A percentile compares a stretch with the other conserved stretches of the same genome.
Evolutionary conservation across 192 early-diverging fungal species (phyloP).

Genomic region (Lunasporangiospora selenospora): DNA sequence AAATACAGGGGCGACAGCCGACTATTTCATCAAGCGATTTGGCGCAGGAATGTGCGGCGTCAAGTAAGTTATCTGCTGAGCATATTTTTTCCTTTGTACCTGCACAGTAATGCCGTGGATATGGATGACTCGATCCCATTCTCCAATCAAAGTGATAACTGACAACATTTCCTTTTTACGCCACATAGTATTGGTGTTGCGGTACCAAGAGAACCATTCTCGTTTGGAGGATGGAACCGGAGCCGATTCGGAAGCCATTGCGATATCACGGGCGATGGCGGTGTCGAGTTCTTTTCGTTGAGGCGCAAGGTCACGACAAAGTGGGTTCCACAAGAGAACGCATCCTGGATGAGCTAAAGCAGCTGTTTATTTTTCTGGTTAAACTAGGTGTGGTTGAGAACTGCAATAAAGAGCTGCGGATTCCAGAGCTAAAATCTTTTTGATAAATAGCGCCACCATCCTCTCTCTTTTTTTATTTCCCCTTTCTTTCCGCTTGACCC

Average conservation of each 20-base stretch:
- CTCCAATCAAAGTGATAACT: not conserved
- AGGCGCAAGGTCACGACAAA: constrained; percentile 81
- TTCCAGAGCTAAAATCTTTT: no score
- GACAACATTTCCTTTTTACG: not conserved
- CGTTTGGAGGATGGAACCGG: constrained; percentile 79
- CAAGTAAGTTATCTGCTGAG: constrained; percentile 51
- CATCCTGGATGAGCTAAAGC: constrained; percentile 63
- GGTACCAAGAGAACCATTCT: constrained; percentile 74
- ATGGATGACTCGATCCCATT: no score
- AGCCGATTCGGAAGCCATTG: constrained; percentile 68
- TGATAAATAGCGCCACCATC: no score
- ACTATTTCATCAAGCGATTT: constrained; percentile 73
- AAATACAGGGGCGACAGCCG: constrained; percentile 64
- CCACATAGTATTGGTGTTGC: constrained; percentile 34
- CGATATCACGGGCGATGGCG: constrained; percentile 79
- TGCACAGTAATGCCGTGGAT: no score
- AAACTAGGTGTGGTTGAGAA: no score
- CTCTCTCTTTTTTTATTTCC: not conserved
- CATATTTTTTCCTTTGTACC: constrained; percentile 74
- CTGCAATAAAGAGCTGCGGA: no score
- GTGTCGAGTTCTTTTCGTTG: constrained; percentile 78
- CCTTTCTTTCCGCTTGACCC: not conserved
- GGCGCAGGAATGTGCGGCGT: constrained; percentile 83
- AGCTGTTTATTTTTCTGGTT: constrained; percentile 1
- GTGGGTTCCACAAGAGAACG: constrained; percentile 68